Percentiles rank a stretch among this genome's conserved stretches.
phyloP scores from a whole-genome alignment of 345 rosid species.

The Balakata baccata region DNA sequence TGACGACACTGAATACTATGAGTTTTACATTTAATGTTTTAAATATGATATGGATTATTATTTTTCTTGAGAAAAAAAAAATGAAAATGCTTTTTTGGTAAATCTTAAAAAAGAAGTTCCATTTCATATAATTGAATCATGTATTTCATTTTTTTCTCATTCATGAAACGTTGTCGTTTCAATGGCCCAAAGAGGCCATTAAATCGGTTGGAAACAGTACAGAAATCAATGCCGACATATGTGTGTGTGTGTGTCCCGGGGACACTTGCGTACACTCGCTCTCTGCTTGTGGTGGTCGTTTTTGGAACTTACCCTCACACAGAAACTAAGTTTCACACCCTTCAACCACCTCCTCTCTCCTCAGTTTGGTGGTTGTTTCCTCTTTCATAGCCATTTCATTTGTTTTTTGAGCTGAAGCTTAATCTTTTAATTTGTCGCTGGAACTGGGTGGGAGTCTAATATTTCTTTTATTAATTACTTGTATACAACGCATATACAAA shows the following conservation, averaged over 20 bases:
- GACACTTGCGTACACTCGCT: neutral
- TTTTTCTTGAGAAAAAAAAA: no score
- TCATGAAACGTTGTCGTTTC: no score
- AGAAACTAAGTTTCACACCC: no score
- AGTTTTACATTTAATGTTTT: no score
- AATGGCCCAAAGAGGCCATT: neutral
- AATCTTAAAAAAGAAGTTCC: no score
- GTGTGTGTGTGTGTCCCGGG: neutral
- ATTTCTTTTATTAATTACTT: neutral
- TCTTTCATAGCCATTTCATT: neutral
- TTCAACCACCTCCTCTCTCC: neutral
- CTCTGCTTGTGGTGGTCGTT: neutral
- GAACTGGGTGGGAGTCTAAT: neutral
- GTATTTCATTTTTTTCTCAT: no score
- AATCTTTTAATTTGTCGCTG: neutral
- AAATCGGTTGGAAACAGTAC: neutral
- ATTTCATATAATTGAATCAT: no score
- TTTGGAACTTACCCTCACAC: neutral
- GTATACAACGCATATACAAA: neutral
- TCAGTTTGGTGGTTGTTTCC: neutral
- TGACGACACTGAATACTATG: no score
- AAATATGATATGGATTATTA: no score
- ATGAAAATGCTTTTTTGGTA: no score
- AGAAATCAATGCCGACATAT: conserved; percentile 10
- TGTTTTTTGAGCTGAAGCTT: neutral